phyloP scores from a whole-genome alignment of 441 rosid genomes.

The Pelargonium citronellum region DNA sequence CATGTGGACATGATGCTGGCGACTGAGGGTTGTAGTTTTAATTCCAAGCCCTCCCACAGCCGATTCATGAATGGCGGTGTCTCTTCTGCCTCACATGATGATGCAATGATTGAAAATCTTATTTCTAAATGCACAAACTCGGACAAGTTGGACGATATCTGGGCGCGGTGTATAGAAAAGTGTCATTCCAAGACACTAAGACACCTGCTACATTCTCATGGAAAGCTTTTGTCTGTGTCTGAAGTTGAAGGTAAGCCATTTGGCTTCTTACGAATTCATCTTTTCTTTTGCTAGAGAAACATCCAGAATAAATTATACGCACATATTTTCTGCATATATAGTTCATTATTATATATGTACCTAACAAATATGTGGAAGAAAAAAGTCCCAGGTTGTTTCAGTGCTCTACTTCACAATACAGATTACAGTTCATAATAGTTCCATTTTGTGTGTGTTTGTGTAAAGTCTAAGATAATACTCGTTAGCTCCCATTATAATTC shows the following conservation, averaged over 20 bases:
- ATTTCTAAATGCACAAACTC: conserved; percentile 44
- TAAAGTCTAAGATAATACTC: not conserved
- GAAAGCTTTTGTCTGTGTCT: conserved; percentile 74
- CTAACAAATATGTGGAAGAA: not conserved
- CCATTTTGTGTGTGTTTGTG: not conserved
- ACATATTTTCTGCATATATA: not conserved
- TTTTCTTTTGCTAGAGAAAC: conserved; percentile 10
- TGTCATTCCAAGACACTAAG: conserved; percentile 90
- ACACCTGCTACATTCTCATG: conserved; percentile 68
- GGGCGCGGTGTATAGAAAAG: conserved; percentile 76
- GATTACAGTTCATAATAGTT: not conserved
- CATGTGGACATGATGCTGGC: conserved; percentile 14
- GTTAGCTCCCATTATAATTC: not conserved
- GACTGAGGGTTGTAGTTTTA: conserved; percentile 33
- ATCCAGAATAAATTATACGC: not conserved
- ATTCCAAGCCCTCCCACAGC: conserved; percentile 39
- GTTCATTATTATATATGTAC: not conserved
- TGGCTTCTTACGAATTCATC: conserved; percentile 9
- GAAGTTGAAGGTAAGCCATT: conserved; percentile 64
- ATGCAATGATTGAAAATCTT: conserved; percentile 34
- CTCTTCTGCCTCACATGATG: conserved; percentile 38
- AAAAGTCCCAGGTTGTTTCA: not conserved
- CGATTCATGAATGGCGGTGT: conserved; percentile 32
- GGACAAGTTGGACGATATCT: conserved; percentile 58
- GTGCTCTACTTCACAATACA: not conserved